Evolutionary conservation across 2,329 filamentous ascomycete species (phyloP).

Genomic region (Ceratocystis albifundus): DNA sequence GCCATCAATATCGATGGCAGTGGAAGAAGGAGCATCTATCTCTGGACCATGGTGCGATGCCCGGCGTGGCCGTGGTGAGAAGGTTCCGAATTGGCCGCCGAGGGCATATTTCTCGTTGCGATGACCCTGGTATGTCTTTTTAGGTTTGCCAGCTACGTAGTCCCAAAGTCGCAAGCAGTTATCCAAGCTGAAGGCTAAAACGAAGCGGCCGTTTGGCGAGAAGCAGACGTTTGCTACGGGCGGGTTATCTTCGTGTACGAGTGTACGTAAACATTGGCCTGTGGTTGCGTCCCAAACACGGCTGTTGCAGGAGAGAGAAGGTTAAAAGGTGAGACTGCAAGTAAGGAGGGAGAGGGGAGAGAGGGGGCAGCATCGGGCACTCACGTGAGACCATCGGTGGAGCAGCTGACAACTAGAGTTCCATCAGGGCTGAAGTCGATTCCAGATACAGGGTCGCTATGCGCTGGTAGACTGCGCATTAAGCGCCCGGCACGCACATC

Average conservation of each 20-base stretch:
- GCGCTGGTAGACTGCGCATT: slow-evolving; percentile 84
- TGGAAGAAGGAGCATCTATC: slow-evolving; percentile 21
- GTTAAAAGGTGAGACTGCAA: background rate
- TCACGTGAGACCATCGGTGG: slow-evolving; percentile 77
- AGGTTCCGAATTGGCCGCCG: slow-evolving; percentile 66
- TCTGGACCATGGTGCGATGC: slow-evolving; percentile 20
- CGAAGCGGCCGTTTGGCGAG: slow-evolving; percentile 83
- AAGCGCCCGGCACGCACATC: slow-evolving; percentile 77
- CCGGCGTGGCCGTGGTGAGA: slow-evolving; percentile 27
- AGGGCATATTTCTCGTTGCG: slow-evolving; percentile 73
- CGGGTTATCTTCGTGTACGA: slow-evolving; percentile 79
- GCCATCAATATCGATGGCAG: slow-evolving; percentile 10
- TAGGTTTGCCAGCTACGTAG: slow-evolving; percentile 78
- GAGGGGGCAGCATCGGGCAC: slow-evolving; percentile 28
- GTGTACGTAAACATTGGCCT: slow-evolving; percentile 84
- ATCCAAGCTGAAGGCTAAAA: slow-evolving; percentile 86
- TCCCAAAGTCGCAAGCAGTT: slow-evolving; percentile 87
- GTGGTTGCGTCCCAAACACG: slow-evolving; percentile 94
- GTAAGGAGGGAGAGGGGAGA: background rate
- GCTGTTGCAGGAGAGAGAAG: slow-evolving; percentile 31
- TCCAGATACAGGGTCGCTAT: slow-evolving; percentile 86
- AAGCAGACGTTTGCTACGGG: slow-evolving; percentile 54
- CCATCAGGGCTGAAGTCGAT: slow-evolving; percentile 91
- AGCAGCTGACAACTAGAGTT: slow-evolving; percentile 82
- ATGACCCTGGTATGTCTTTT: slow-evolving; percentile 97